Percentiles rank a stretch among this genome's conserved stretches.
These are phyloP conservation scores for Thermochaetoides thermophila DNA, from an alignment of 495 filamentous ascomycete genomes.

Conservation along the genomic window DNA sequence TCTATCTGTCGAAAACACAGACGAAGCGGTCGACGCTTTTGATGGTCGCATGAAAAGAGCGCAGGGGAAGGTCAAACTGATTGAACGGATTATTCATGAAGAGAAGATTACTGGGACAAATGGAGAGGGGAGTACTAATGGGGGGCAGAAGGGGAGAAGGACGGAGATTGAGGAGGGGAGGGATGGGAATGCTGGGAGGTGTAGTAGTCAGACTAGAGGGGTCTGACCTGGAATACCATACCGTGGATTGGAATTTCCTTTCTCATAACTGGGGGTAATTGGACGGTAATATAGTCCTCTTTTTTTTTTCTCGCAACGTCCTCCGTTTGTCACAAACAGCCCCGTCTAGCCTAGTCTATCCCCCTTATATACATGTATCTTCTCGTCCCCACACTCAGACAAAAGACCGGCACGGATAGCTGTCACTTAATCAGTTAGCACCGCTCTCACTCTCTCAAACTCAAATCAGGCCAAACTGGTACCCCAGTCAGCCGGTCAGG, in stretches of 20 bases:
- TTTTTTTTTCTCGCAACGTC: no score
- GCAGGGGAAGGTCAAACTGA: slow-evolving; percentile 63
- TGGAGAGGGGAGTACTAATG: no score
- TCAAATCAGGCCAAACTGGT: not conserved
- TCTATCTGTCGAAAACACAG: slow-evolving; percentile 60
- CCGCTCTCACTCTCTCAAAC: not conserved
- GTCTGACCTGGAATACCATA: not conserved
- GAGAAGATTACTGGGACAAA: no score
- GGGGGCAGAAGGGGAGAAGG: not conserved
- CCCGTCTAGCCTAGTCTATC: no score
- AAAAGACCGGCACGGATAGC: slow-evolving; percentile 26
- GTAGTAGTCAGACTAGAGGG: not conserved
- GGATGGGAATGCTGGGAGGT: slow-evolving; percentile 1
- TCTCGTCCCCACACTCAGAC: slow-evolving; percentile 5
- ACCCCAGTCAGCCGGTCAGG: no score
- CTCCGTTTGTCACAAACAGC: no score
- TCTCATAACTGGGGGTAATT: no score
- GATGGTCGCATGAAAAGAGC: slow-evolving; percentile 74
- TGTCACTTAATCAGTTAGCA: slow-evolving; percentile 12
- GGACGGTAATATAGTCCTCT: no score
- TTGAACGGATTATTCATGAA: slow-evolving; percentile 60
- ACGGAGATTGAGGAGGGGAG: not conserved
- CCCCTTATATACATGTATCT: slow-evolving; percentile 7
- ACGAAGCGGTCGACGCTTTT: slow-evolving; percentile 72
- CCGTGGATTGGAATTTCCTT: no score